phyloP scores from a whole-genome alignment of 495 filamentous ascomycete genomes.

The Penicillium riverlandense region DNA sequence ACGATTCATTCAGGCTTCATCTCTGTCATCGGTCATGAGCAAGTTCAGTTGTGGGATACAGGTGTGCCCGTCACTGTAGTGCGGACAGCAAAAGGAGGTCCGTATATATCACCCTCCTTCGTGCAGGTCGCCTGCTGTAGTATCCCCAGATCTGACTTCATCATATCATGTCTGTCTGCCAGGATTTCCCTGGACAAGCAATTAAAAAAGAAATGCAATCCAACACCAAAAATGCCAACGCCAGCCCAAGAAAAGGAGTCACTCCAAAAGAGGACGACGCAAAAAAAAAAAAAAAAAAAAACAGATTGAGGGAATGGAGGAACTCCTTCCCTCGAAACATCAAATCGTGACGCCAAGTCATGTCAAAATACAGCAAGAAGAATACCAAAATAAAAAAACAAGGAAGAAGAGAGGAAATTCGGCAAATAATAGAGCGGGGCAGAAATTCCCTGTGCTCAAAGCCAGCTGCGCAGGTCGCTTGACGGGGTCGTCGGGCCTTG shows the following conservation, averaged over 20 bases:
- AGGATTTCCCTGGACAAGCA: slow-evolving; percentile 16
- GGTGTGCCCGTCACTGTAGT: slow-evolving; percentile 9
- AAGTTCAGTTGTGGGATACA: slow-evolving; percentile 11
- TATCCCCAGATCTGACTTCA: slow-evolving; percentile 21
- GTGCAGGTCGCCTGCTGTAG: too few relatives aligned
- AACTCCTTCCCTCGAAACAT: too few relatives aligned
- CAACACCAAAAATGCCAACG: slow-evolving; percentile 32
- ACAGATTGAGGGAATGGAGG: too few relatives aligned
- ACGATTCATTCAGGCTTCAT: slow-evolving; percentile 22
- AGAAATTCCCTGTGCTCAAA: slow-evolving; percentile 14
- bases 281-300: too few relatives aligned
- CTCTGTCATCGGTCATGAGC: slow-evolving; percentile 19
- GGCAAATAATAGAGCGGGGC: slow-evolving; percentile 1
- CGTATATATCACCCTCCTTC: too few relatives aligned
- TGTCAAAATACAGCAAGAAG: slow-evolving; percentile 12
- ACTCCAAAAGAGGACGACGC: slow-evolving; percentile 15
- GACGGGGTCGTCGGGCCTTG: slow-evolving; percentile 15
- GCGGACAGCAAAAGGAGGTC: too few relatives aligned
- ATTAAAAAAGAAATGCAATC: slow-evolving; percentile 21
- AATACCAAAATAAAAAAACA: slow-evolving; percentile 10
- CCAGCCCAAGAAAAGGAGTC: slow-evolving; percentile 11
- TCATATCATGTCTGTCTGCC: slow-evolving; percentile 30
- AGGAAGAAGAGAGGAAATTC: slow-evolving; percentile 15
- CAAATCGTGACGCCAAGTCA: slow-evolving; percentile 18
- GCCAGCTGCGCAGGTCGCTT: slow-evolving; percentile 32